Conservation (phyloP, 257 asterid species). For the Sherardia arvensis region DNA sequence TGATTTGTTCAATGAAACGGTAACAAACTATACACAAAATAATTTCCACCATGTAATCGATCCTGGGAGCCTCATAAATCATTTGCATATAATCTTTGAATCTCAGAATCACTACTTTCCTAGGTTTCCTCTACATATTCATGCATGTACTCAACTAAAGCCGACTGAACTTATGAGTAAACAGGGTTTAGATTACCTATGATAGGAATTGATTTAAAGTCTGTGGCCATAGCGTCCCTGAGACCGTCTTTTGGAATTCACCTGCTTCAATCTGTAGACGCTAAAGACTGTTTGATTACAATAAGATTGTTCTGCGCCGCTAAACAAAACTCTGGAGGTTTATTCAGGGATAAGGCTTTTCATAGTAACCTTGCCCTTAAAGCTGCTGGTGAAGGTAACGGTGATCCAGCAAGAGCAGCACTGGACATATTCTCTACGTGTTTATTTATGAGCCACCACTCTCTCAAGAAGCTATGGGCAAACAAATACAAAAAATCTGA, state of each 20-base stretch:
- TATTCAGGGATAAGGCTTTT: no score
- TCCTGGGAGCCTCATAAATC: not conserved
- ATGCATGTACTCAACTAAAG: not conserved
- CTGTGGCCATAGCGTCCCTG: constrained; percentile 53
- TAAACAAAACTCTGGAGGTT: no score
- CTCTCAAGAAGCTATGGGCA: no score
- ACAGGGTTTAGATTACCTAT: constrained; percentile 38
- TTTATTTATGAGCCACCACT: no score
- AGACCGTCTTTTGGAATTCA: not conserved
- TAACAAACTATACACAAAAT: no score
- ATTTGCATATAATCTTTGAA: not conserved
- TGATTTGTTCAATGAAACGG: no score
- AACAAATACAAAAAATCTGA: no score
- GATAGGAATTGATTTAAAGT: constrained; percentile 70
- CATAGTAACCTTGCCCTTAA: no score
- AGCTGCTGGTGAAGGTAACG: no score
- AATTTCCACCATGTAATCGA: not conserved
- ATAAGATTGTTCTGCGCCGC: not conserved
- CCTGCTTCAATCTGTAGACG: no score
- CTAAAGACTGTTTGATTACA: not conserved
- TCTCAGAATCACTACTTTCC: not conserved
- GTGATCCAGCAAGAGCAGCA: no score
- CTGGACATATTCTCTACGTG: no score
- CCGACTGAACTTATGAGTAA: not conserved
- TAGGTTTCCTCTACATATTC: not conserved